phyloP scores from a whole-genome alignment of 768 basidiomycete species.

The Calocybe indica region DNA sequence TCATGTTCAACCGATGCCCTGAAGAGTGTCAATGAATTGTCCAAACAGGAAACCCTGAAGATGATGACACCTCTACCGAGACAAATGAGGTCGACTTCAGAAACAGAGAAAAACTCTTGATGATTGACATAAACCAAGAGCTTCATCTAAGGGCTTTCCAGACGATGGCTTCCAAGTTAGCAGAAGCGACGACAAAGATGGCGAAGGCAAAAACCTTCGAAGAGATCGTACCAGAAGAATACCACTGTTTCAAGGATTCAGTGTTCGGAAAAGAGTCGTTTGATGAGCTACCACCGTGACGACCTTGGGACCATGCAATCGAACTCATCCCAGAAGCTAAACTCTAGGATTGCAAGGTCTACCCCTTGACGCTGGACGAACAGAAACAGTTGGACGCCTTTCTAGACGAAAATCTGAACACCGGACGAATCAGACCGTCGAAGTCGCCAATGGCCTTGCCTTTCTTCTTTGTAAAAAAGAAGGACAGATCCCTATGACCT shows the following conservation, averaged over 20 bases:
- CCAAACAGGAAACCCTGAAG: too few species aligned
- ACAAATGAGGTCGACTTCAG: too few species aligned
- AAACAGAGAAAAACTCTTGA: too few species aligned
- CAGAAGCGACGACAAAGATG: background rate
- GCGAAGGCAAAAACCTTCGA: slow-evolving; percentile 1
- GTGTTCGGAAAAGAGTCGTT: slow-evolving; percentile 9
- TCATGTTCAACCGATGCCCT: slow-evolving; percentile 8
- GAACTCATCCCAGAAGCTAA: slow-evolving; percentile 3
- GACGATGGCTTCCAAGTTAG: background rate
- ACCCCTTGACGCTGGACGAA: slow-evolving; percentile 5
- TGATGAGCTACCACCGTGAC: slow-evolving; percentile 1
- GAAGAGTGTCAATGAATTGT: background rate
- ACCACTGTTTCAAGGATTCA: background rate
- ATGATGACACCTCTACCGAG: too few species aligned
- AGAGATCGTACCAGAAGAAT: background rate
- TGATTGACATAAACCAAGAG: too few species aligned
- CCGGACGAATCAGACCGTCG: slow-evolving; percentile 14
- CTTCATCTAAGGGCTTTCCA: background rate
- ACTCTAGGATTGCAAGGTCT: slow-evolving; percentile 7
- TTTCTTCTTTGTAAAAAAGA: slow-evolving; percentile 20
- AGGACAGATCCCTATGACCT: slow-evolving; percentile 14
- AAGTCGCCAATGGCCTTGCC: slow-evolving; percentile 15
- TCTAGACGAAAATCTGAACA: slow-evolving; percentile 16
- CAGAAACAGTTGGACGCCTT: slow-evolving; percentile 5
- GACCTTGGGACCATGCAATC: slow-evolving; percentile 11